A percentile compares a stretch with the other conserved stretches of the same genome.
Evolutionary conservation across 1,139 yeast species (phyloP).

Genomic region (Diutina mesorugosa): DNA sequence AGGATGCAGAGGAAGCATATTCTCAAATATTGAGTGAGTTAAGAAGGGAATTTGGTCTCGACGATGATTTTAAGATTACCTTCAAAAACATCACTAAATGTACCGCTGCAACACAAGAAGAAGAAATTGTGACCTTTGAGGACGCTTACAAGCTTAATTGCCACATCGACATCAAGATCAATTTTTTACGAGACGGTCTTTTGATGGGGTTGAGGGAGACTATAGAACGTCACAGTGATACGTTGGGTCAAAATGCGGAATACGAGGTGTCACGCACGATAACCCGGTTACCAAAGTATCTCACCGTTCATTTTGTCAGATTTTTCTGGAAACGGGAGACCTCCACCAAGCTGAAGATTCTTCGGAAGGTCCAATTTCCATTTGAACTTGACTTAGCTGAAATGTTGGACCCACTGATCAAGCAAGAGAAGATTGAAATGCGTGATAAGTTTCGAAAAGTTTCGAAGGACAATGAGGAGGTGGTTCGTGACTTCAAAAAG

Average conservation of each 20-base stretch:
- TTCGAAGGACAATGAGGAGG: conserved; percentile 65
- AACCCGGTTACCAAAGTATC: conserved; percentile 71
- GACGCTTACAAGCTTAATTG: conserved; percentile 70
- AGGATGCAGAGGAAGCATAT: conserved; percentile 95
- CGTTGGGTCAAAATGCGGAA: conserved; percentile 54
- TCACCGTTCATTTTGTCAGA: conserved; percentile 86
- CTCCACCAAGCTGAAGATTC: conserved; percentile 78
- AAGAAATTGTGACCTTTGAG: conserved; percentile 27
- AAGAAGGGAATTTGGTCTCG: conserved; percentile 34
- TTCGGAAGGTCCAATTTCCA: conserved; percentile 91
- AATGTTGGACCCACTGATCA: conserved; percentile 65
- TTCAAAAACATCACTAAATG: conserved; percentile 53
- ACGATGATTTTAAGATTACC: conserved; percentile 49
- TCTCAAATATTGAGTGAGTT: conserved; percentile 59
- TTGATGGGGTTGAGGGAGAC: conserved; percentile 62
- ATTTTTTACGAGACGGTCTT: conserved; percentile 81
- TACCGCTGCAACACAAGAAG: conserved; percentile 47
- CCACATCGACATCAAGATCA: conserved; percentile 76
- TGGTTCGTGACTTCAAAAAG: conserved; percentile 65
- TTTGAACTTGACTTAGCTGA: conserved; percentile 84
- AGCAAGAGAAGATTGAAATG: conserved; percentile 48
- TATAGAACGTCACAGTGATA: conserved; percentile 65
- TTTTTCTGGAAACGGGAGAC: conserved; percentile 95
- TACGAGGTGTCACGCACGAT: conserved; percentile 61
- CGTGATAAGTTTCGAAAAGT: conserved; percentile 72